phyloP scores from a whole-genome alignment of 164 flowering plant genomes.

The Tetrastigma voinierianum region DNA sequence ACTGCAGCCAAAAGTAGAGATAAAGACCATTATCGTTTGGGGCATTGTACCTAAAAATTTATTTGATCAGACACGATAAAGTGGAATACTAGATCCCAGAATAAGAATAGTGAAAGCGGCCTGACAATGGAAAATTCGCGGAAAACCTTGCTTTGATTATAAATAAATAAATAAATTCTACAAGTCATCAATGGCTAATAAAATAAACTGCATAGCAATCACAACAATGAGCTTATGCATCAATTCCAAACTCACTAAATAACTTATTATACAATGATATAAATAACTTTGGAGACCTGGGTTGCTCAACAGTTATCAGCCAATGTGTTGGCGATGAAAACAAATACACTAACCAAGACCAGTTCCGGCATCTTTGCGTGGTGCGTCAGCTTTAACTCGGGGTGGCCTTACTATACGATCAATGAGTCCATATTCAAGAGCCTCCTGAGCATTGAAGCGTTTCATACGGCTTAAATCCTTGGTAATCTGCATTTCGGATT shows the following conservation, averaged over 20 bases:
- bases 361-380: constrained; percentile 39
- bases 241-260: background rate
- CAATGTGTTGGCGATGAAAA: background rate
- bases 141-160: too few species aligned
- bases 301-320: background rate
- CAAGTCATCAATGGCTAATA: background rate
- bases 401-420: constrained; percentile 78
- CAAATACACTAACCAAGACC: constrained; percentile 47
- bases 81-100: too few species aligned
- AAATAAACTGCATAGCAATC: too few species aligned
- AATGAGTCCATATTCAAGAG: constrained; percentile 86
- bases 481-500: constrained; percentile 45
- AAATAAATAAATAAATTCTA: background rate
- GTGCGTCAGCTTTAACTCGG: constrained; percentile 52
- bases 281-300: background rate
- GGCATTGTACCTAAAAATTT: too few species aligned
- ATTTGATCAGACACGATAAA: too few species aligned
- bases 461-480: constrained; percentile 64
- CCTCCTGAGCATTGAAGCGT: constrained; percentile 67
- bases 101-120: too few species aligned
- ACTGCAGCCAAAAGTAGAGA: too few species aligned
- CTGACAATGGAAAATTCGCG: too few species aligned
- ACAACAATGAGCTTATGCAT: too few species aligned
- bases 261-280: constrained; percentile 2
- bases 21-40: too few species aligned